phyloP scores from a whole-genome alignment of 371 early-diverging fungal genomes.

The Lichtheimia hyalospora region DNA sequence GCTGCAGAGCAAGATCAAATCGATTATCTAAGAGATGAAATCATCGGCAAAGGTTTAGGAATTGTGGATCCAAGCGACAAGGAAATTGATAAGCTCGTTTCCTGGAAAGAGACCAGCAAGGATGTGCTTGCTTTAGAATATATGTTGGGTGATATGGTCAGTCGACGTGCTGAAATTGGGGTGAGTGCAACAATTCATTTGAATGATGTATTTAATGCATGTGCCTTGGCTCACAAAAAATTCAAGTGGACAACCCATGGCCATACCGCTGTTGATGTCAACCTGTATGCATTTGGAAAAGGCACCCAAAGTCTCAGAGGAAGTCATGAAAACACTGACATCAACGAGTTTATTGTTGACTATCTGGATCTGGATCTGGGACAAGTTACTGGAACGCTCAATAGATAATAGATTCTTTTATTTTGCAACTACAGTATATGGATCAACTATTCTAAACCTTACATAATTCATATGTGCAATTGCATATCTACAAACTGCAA shows the following conservation, averaged over 20 bases:
- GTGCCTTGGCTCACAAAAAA: neutral
- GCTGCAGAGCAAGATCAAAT: neutral
- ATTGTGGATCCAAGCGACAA: conserved; percentile 53
- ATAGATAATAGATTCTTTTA: neutral
- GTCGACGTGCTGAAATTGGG: conserved; percentile 61
- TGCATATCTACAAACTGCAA: no score
- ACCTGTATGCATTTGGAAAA: conserved; percentile 67
- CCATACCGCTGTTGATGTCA: conserved; percentile 61
- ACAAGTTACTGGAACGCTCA: conserved; percentile 51
- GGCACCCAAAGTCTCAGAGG: conserved; percentile 55
- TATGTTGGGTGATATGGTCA: conserved; percentile 48
- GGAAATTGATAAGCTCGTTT: conserved; percentile 51
- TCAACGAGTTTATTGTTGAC: conserved; percentile 65
- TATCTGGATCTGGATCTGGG: conserved; percentile 56
- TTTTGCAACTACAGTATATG: no score
- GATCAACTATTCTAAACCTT: no score
- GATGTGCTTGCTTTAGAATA: conserved; percentile 25
- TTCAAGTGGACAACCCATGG: conserved; percentile 59
- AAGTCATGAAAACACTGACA: conserved; percentile 79
- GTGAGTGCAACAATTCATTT: conserved; percentile 13
- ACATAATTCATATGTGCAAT: no score
- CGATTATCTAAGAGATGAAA: conserved; percentile 24
- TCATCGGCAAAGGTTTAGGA: conserved; percentile 56
- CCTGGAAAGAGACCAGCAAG: conserved; percentile 24
- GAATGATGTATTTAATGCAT: neutral